Evolutionary conservation across 352 stramenopile genomes (phyloP), one percentile per base, ranked within the genome.

Genomic region (Globisporangium viniferum): DNA sequence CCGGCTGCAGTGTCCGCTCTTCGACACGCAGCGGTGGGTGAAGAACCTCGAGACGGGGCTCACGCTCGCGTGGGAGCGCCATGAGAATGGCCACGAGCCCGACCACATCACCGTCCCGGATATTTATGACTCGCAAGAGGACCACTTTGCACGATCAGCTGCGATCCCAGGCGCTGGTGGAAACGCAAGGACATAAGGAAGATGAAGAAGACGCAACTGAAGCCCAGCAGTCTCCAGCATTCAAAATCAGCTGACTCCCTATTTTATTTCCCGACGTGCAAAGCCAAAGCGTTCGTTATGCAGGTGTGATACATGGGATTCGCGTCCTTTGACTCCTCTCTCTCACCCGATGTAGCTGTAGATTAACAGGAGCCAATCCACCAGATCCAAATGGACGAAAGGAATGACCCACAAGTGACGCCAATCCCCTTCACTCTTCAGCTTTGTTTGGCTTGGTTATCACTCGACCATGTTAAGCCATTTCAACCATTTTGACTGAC

Each of bases 41-140:
- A 71, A 83, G 44, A 95, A 97, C 73, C 81, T 98, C 35, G 93
- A 98, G 77, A 78, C 77, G 2, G 87, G 81, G 1, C 68, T 97
- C 9, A 51, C 71, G 35, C 74, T 92, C 49, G 81, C 84, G 2
- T 95, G 89, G 85, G 82, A 93, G 44, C 76, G 78, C 31, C 75
- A 95, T 63, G 89, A 96, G 65, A 75, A 73, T 22, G 88, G 86
- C 1, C 73, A 81, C 1, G 70, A 76, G 20, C 82, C 81, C 0
- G 82, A 94, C n/a, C 84, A 95, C 80, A 93, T 95, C 66, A 74
- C 88, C 33, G 84, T 94, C 14, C 84, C 81, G 14, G 87, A 95
- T 75, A 84, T 95, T 68, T 74, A 86, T 60, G 86, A 91, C 6
- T n/a, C 14, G n/a, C 48, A 51, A 24, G 33, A 59, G 22, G 33